phyloP scores from a whole-genome alignment of 768 basidiomycete genomes.

The Serpula lacrymans region DNA sequence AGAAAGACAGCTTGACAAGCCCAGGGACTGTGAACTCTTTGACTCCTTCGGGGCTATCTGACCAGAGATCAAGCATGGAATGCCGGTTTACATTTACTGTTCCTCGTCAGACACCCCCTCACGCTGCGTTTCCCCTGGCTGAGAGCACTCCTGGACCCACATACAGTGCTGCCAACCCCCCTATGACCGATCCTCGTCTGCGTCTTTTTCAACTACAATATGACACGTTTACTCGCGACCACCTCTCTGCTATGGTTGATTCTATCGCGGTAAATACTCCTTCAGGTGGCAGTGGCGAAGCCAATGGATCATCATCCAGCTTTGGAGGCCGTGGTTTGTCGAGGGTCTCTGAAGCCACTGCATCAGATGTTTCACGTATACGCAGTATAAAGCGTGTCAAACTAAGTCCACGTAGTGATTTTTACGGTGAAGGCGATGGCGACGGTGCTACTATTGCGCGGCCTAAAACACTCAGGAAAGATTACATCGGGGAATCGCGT shows the following conservation, averaged over 20 bases:
- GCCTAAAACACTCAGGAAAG: slow-evolving; percentile 47
- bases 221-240: slow-evolving; percentile 93
- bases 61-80: slow-evolving; percentile 43
- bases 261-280: slow-evolving; percentile 84
- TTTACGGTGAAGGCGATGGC: slow-evolving; percentile 47
- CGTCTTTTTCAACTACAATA: slow-evolving; percentile 92
- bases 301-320: slow-evolving; percentile 42
- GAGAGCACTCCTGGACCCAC: slow-evolving; percentile 52
- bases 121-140: slow-evolving; percentile 43
- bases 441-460: slow-evolving; percentile 48
- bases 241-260: slow-evolving; percentile 91
- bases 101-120: slow-evolving; percentile 39
- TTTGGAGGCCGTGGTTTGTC: slow-evolving; percentile 41
- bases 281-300: slow-evolving; percentile 49
- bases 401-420: slow-evolving; percentile 65
- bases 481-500: slow-evolving; percentile 76
- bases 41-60: slow-evolving; percentile 26
- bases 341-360: slow-evolving; percentile 43
- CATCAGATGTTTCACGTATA: slow-evolving; percentile 45
- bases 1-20: slow-evolving; percentile 9
- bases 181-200: slow-evolving; percentile 67
- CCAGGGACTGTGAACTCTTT: slow-evolving; percentile 8
- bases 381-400: slow-evolving; percentile 80
- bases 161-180: slow-evolving; percentile 22
- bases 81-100: slow-evolving; percentile 75